Evolutionary conservation across 2,329 filamentous ascomycete genomes (phyloP), one percentile per base, ranked within the genome.

Genomic region (Thelonectria discophora): DNA sequence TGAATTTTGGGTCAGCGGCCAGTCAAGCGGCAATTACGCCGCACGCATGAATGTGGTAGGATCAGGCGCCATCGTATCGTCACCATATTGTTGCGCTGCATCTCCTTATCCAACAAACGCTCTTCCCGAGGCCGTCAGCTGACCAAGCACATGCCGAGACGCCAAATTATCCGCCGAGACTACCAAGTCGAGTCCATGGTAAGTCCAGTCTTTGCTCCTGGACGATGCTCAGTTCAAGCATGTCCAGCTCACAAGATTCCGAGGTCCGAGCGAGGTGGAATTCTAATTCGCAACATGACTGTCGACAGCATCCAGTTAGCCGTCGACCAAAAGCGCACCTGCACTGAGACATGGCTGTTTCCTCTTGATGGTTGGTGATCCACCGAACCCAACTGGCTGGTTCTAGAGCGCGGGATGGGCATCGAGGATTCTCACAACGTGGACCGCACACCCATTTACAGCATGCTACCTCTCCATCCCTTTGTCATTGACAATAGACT

Each of bases 341-440:
- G 21, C 17, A 47, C 49, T 43, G 43, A 60, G 60, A 53, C 50
- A 63, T 51, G 7, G 42, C 27, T 50, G 51, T 30, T 32, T 48
- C 32, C 47, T 54, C 17, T 39, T 55, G 27, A 39, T 39, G 55
- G 12, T 20, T 45, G n/a, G 39, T 60, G 32, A 46, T 39, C 48
- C 37, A 43, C 40, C 24, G 32, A 24, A 13, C 40, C 42, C 51
- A 49, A 11, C 12, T n/a, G 40, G 15, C 24, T 46, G 60, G 56
- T 56, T 56, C 56, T 56, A 53, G 48, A 60, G 42, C 51, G 43
- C 24, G 24, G 48, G 12, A 57, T 43, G 30, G 43, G 51, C 37
- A 21, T 21, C 55, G 20, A 55, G 34, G 51, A 62, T 21, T 32
- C 13, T 30, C 34, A 39, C 43, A 42, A 40, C 49, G 37, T 48